Evolutionary conservation across 1,284 basidiomycete genomes (phyloP), one percentile per base, ranked within the genome.

Genomic region (Rhizoctonia solani): DNA sequence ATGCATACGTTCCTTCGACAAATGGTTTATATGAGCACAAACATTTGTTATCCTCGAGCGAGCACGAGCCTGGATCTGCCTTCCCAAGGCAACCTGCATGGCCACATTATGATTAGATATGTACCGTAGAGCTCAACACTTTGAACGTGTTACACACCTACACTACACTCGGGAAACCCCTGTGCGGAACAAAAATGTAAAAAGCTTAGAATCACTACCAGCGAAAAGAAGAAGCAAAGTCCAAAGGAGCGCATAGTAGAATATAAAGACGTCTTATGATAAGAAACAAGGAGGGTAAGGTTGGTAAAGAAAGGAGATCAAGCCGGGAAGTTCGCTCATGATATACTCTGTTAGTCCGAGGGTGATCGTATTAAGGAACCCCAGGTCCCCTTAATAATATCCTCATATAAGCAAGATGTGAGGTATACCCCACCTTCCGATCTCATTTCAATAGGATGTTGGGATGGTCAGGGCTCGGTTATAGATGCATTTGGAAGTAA

Each of bases 221-320:
- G 23, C 9, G 30, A 63, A 41, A 63, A 25, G 49, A 49, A 16
- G 11, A 30, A 5, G 6, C 23, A 27, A 42, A 41, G 50, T 32
- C 6, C 13, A 14, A 53, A 63, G 3, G 59, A 63, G 21, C 29
- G 34, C 59, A 63, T 63, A 42, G 59, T 42, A n/a, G n/a, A n/a
- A n/a, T n/a, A n/a, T n/a, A n/a, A n/a, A n/a, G n/a, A n/a, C n/a
- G 46, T 30, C 13, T 29, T 34, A 13, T 29, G 3, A 4, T n/a
- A 27, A 27, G 47, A 4, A 25, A 23, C 47, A 13, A 6, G 25
- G 21, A 4, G 47, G 34, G 47, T 25, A 50, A 52, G 53, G n/a
- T 44, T 49, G n/a, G 37, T 46, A 41, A 49, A 53, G 49, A 63
- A 53, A 52, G 59, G 59, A n/a, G n/a, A n/a, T n/a, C n/a, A n/a